These are phyloP conservation scores for Ogataea glucozyma DNA, from an alignment of 805 yeast genomes.

Conservation along the genomic window DNA sequence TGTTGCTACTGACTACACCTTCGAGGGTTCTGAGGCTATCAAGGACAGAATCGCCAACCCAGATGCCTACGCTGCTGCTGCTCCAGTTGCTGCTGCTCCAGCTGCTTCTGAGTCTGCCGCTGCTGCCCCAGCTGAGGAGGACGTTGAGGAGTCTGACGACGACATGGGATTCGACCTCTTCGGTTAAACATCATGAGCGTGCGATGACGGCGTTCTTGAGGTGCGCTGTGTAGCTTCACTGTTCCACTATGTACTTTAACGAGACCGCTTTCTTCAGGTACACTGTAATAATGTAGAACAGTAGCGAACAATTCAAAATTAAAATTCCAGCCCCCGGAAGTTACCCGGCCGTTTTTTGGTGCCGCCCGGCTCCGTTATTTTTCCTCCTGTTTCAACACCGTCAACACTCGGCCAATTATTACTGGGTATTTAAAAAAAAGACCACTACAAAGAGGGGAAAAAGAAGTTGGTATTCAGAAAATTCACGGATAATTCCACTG, in stretches of 20 bases:
- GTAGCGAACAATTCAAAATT: no score
- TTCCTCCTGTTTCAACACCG: constrained; percentile 6
- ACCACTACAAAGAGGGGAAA: neutral
- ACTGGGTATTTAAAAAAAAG: constrained; percentile 4
- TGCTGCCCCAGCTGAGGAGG: constrained; percentile 74
- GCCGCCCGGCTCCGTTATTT: constrained; percentile 10
- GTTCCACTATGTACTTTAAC: constrained; percentile 5
- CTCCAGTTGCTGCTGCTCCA: constrained; percentile 90
- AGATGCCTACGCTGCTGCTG: constrained; percentile 99
- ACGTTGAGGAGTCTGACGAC: constrained; percentile 60
- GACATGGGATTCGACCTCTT: constrained; percentile 99
- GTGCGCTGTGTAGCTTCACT: constrained; percentile 1
- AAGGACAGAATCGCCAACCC: constrained; percentile 99
- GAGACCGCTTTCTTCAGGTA: neutral
- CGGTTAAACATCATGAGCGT: constrained; percentile 87
- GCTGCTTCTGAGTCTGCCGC: constrained; percentile 55
- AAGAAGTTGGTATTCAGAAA: no score
- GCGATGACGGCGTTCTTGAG: neutral
- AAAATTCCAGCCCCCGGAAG: no score
- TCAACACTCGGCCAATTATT: constrained; percentile 6
- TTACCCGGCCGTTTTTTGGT: constrained; percentile 8
- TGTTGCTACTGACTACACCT: constrained; percentile 97
- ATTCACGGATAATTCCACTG: neutral
- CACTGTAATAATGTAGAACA: no score
- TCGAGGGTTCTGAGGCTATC: constrained; percentile 98